Percentiles rank a stretch among this genome's conserved stretches.
phyloP scores from a whole-genome alignment of 176 grass and related monocot species.

The Chloris gayana region DNA sequence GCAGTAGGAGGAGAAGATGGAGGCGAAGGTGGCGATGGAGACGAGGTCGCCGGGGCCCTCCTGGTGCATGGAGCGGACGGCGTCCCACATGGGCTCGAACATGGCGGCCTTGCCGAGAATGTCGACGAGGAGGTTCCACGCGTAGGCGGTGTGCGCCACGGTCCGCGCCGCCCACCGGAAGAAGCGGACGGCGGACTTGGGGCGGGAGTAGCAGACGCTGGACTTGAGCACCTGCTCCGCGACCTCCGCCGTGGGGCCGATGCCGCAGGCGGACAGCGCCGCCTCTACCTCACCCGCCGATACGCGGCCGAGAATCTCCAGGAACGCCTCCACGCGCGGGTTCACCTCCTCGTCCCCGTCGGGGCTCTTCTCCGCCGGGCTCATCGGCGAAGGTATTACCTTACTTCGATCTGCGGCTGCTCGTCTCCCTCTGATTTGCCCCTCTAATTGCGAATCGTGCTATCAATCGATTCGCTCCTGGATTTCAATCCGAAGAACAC shows the following conservation, averaged over 20 bases:
- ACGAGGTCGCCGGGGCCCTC: constrained; percentile 46
- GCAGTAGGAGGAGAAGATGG: constrained; percentile 74
- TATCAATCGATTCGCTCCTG: not conserved
- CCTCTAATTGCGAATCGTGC: not conserved
- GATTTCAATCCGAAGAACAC: constrained; percentile 1
- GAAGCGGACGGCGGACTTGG: constrained; percentile 67
- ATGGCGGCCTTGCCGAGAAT: constrained; percentile 78
- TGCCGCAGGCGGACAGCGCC: constrained; percentile 51
- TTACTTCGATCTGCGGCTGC: constrained; percentile 27
- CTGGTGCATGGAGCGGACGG: constrained; percentile 65
- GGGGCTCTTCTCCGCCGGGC: constrained; percentile 37
- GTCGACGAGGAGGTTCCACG: constrained; percentile 90
- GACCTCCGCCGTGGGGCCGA: constrained; percentile 49
- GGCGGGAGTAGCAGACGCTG: constrained; percentile 50
- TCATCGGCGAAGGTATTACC: constrained; percentile 25
- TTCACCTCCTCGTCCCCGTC: constrained; percentile 23
- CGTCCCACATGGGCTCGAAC: constrained; percentile 86
- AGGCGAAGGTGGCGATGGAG: constrained; percentile 72
- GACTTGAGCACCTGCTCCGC: constrained; percentile 69
- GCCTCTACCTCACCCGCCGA: constrained; percentile 53
- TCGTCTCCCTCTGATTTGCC: not conserved
- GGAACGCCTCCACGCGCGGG: constrained; percentile 39
- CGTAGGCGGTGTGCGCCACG: constrained; percentile 45
- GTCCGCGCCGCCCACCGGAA: constrained; percentile 64
- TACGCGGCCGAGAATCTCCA: constrained; percentile 50